Conservation (phyloP, 805 yeast species). For the Cyberlindnera lachancei region DNA sequence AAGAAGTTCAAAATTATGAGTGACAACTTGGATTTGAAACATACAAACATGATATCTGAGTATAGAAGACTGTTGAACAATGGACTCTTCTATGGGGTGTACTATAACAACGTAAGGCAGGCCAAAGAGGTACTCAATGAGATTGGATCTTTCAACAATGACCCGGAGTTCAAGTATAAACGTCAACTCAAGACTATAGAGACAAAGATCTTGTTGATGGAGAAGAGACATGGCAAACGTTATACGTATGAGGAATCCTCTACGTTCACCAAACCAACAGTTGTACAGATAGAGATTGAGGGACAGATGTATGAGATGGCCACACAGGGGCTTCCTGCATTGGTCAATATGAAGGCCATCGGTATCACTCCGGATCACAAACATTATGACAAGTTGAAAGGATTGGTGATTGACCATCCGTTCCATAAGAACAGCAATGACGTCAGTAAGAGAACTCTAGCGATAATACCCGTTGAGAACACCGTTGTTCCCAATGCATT, state of each 20-base stretch:
- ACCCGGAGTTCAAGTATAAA: neutral
- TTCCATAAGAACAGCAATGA: too few relatives aligned
- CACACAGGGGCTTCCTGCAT: conserved; percentile 12
- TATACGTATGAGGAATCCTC: too few relatives aligned
- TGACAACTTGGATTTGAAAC: conserved; percentile 4
- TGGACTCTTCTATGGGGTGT: conserved; percentile 12
- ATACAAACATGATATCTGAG: conserved; percentile 7
- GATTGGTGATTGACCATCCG: conserved; percentile 4
- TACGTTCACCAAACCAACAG: neutral
- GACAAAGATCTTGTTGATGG: neutral
- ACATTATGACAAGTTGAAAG: conserved; percentile 1
- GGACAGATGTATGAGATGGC: conserved; percentile 1
- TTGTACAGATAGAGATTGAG: conserved; percentile 5
- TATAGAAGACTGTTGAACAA: conserved; percentile 16
- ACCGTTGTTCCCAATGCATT: conserved; percentile 2
- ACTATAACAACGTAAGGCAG: conserved; percentile 11
- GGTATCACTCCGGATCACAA: conserved; percentile 16
- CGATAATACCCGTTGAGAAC: too few relatives aligned
- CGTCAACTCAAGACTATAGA: neutral
- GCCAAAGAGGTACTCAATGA: neutral
- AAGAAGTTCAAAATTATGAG: conserved; percentile 15
- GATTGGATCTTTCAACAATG: conserved; percentile 1
- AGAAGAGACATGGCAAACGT: neutral
- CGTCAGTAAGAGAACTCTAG: too few relatives aligned
- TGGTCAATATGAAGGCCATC: conserved; percentile 11